phyloP scores from a whole-genome alignment of 2,329 filamentous ascomycete genomes.

The Orbilia blumenaviensis region DNA sequence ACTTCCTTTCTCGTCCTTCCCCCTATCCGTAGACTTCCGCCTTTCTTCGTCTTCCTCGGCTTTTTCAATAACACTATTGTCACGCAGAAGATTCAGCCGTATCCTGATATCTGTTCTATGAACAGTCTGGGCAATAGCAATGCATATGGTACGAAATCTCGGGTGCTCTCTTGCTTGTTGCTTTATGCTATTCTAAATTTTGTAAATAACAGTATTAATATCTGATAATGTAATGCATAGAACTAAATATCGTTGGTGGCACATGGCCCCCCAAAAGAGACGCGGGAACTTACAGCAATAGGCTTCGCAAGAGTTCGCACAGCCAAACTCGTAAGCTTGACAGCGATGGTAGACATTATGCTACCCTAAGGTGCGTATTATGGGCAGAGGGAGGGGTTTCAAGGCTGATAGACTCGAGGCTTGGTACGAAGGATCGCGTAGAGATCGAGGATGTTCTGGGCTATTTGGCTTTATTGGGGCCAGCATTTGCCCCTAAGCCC shows the following conservation, averaged over 20 bases:
- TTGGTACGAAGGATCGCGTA: not conserved
- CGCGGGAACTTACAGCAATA: conserved; percentile 67
- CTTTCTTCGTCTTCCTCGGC: conserved; percentile 68
- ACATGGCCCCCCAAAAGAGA: not conserved
- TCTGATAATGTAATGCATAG: not conserved
- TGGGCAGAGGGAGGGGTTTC: not conserved
- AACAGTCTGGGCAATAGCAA: conserved; percentile 71
- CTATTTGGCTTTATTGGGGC: not conserved
- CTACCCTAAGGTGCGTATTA: not conserved
- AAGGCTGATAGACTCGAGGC: not conserved
- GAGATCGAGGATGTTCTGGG: not conserved
- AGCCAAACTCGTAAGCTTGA: conserved; percentile 73
- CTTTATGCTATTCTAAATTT: conserved; percentile 71
- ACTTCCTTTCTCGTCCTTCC: conserved; percentile 61
- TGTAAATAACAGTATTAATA: conserved; percentile 23
- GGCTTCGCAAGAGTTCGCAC: conserved; percentile 74
- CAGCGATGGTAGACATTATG: conserved; percentile 63
- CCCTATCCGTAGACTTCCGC: conserved; percentile 66
- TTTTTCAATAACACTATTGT: conserved; percentile 70
- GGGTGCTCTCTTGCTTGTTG: conserved; percentile 74
- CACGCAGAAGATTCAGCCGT: conserved; percentile 72
- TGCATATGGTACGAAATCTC: conserved; percentile 70
- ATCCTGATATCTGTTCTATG: conserved; percentile 75
- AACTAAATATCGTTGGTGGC: too few relatives aligned
- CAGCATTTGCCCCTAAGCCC: conserved; percentile 1